Base-by-base conservation (phyloP, 2,329 filamentous ascomycete genomes). In the Talaromyces albobiverticillius region DNA sequence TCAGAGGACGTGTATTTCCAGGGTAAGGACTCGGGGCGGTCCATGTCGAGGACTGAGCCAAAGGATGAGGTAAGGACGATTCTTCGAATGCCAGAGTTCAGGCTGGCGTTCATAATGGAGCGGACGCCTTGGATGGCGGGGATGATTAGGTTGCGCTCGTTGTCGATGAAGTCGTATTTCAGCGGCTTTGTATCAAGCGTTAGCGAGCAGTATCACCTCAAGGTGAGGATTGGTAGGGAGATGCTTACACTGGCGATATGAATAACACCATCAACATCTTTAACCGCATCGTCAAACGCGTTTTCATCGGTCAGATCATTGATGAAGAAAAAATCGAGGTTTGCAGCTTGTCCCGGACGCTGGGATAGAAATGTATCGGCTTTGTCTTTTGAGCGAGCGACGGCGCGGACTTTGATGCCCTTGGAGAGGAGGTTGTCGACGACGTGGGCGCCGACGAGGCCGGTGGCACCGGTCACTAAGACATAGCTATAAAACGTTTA, bases 391-490 rank as follows among this genome's bases (percentile, higher is more conserved):
- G 48, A 51, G 2, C 48, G 48, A 26, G 18, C 48, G 4, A 26
- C 32, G 7, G 48, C 32, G 4, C 32, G 32, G 4, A 51, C 48
- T 42, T 16, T 23, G n/a, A 41, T 14, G 10, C 48, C 48, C 20
- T 40, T 40, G 9, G 16, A 8, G 13, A 51, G 36, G 5, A 51
- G 29, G 7, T 36, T 53, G 22, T 53, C 43, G 20, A 46, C 32
- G 14, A 36, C 50, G 25, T 46, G 41, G 9, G 26, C 50, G 5
- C 26, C 41, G 34, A 46, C 25, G n/a, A 53, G 22, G 20, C 50
- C 50, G 20, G 41, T 46, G 25, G 23, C 50, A 11, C 50, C 50
- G n/a, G 50, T 53, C 3, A 53, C 34, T 11, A 51, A 18, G 4
- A 51, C n/a, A 49, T 38, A 25, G 3, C 40, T 43, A 43, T 43